Evolutionary conservation across 1,284 basidiomycete genomes (phyloP), one percentile per base, ranked within the genome.

Genomic region (Puccinia horiana): DNA sequence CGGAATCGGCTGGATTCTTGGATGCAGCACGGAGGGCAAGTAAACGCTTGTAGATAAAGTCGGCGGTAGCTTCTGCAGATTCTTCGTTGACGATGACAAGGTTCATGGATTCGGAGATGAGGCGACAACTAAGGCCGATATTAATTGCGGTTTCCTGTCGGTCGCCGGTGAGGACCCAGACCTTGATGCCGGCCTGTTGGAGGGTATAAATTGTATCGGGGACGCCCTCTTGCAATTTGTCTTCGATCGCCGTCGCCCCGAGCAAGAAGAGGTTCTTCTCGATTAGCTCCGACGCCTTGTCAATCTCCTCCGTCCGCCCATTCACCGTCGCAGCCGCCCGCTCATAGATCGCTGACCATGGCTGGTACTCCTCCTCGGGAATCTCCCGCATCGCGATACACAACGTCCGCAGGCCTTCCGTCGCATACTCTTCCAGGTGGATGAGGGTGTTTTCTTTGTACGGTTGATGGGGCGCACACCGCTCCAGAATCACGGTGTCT

Each of bases 61-160:
- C 93, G 81, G 92, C 89, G 0, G 96, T 98, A 63, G 92, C 95
- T 52, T 91, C 90, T 23, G 92, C 90, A 29, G 90, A 94, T 83
- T 93, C 93, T 86, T 99, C 96, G 85, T 99, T 99, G 83, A 99
- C 92, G 82, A 96, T 93, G 77, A 96, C 92, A 88, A 99, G 85
- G 87, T 97, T 98, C 97, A 99, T 99, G 20, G 94, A 95, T 88
- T 99, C 97, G 1, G 95, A 95, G 83, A 99, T 98, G 84, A 99
- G 88, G 83, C 95, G 91, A 88, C 96, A 99, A 1, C 94, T 96
- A 90, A 99, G 92, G 74, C 97, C 97, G 84, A 99, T 99, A 86
- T 99, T 99, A 88, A 99, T 98, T 18, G 97, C 97, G 1, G 97
- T 99, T 88, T 99, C 97, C 88, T 99, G 96, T 83, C 96, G 90